phyloP scores from a whole-genome alignment of 148 eudicot genomes.

The Simmondsia chinensis region DNA sequence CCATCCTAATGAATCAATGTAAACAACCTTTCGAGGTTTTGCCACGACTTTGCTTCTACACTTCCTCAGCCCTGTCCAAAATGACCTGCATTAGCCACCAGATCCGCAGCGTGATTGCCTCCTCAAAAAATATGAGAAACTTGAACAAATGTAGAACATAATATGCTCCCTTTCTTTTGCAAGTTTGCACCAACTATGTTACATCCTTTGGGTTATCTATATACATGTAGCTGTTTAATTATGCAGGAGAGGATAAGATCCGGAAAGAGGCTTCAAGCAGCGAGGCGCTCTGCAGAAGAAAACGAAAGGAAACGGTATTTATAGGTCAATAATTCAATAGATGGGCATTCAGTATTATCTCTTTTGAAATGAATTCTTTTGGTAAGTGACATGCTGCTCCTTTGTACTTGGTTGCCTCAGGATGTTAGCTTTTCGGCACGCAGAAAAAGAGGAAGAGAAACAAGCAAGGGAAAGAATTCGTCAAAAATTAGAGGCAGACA shows the following conservation, averaged over 20 bases:
- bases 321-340: neutral
- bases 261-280: conserved; percentile 54
- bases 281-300: conserved; percentile 54
- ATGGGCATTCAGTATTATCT: neutral
- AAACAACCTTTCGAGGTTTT: neutral
- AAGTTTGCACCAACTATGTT: neutral
- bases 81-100: too few relatives aligned
- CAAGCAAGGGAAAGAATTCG: conserved; percentile 59
- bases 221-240: conserved; percentile 2
- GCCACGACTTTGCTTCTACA: neutral
- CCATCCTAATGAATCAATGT: neutral
- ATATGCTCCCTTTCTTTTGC: too few relatives aligned
- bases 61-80: too few relatives aligned
- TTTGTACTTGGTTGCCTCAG: conserved; percentile 23
- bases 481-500: conserved; percentile 65
- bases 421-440: conserved; percentile 34
- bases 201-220: neutral
- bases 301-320: conserved; percentile 63
- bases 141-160: too few relatives aligned
- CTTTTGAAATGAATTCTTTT: conserved; percentile 1
- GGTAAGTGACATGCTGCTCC: neutral
- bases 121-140: too few relatives aligned
- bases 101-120: too few relatives aligned
- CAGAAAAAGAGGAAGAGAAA: conserved; percentile 59
- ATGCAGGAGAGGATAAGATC: conserved; percentile 58